Conservation (phyloP, 352 stramenopile genomes). For the Phytophthora palmivora region DNA sequence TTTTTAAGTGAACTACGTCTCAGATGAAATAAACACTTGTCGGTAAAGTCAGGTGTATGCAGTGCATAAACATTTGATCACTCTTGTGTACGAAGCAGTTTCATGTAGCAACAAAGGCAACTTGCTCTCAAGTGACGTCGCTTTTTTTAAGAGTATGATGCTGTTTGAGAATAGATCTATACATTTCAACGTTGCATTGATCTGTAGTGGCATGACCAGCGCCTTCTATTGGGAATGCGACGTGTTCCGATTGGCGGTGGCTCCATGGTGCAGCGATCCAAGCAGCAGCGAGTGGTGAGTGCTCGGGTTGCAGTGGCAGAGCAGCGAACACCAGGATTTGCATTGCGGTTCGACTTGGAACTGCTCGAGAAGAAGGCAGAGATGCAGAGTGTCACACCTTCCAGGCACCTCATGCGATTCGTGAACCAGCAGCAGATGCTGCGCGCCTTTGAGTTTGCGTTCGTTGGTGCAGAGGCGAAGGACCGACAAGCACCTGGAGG, state of each 20-base stretch:
- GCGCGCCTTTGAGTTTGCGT: conserved; percentile 43
- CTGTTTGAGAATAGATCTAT: neutral
- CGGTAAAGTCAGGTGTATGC: conserved; percentile 13
- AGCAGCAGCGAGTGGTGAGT: conserved; percentile 28
- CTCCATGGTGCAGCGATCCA: conserved; percentile 24
- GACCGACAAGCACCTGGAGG: conserved; percentile 14
- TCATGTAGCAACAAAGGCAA: conserved; percentile 5
- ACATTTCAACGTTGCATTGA: neutral
- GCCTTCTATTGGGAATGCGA: conserved; percentile 33
- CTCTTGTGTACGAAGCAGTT: conserved; percentile 7
- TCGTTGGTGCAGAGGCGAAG: conserved; percentile 9
- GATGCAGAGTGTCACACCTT: conserved; percentile 3
- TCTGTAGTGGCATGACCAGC: conserved; percentile 7
- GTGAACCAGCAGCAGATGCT: conserved; percentile 66
- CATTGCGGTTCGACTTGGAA: conserved; percentile 49
- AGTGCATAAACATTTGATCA: conserved; percentile 1
- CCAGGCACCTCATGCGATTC: conserved; percentile 21
- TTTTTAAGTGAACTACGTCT: neutral
- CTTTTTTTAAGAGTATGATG: conserved; percentile 3
- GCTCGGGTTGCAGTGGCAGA: conserved; percentile 44
- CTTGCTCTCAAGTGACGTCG: conserved; percentile 6
- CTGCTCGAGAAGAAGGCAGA: conserved; percentile 1
- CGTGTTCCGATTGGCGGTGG: conserved; percentile 29
- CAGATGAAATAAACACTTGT: neutral
- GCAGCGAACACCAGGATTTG: conserved; percentile 45